Evolutionary conservation across 2,329 filamentous ascomycete species (phyloP), one percentile per base, ranked within the genome.

Genomic region (Monilinia polystroma): DNA sequence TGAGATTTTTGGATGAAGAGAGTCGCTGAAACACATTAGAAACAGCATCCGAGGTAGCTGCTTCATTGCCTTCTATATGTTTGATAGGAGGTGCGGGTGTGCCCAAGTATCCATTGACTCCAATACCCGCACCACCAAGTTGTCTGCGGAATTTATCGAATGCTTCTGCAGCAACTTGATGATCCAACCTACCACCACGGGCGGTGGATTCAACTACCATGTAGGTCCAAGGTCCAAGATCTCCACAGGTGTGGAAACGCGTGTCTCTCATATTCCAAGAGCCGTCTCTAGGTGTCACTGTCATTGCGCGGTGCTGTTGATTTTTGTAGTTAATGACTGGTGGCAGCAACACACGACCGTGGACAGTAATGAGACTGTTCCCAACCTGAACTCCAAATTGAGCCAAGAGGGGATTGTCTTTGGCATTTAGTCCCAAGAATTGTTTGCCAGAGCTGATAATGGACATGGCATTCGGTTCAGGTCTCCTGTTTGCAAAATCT

Each of bases 261-360:
- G 85, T 81, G 0, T 79, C 76, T 0, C 71, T 77, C 80, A 94
- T 84, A 72, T 93, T 92, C 91, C 91, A 95, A 0, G 82, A 81
- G 0, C 89, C 90, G n/a, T 79, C 78, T 1, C 66, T 82, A 67
- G 62, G 71, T 66, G 2, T 47, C 10, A 38, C 47, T 41, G 20
- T 38, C 23, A 7, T 38, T 26, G 26, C 20, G 8, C 70, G 75
- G 20, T 53, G 69, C 26, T 75, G 68, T 67, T 75, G 69, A 73
- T 71, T 45, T 32, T 68, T 69, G 55, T 96, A 97, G 2, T 79
- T 75, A 38, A 96, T 78, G 0, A 70, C 73, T 0, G 92, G 92
- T 0, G 85, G 74, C 0, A 73, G 53, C 0, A 96, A 82, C 52
- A 94, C 84, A 7, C 93, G 87, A 1, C 86, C 93, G 0, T 82